Conservation (phyloP, 2,329 filamentous ascomycete genomes). For the Fusarium sp. region DNA sequence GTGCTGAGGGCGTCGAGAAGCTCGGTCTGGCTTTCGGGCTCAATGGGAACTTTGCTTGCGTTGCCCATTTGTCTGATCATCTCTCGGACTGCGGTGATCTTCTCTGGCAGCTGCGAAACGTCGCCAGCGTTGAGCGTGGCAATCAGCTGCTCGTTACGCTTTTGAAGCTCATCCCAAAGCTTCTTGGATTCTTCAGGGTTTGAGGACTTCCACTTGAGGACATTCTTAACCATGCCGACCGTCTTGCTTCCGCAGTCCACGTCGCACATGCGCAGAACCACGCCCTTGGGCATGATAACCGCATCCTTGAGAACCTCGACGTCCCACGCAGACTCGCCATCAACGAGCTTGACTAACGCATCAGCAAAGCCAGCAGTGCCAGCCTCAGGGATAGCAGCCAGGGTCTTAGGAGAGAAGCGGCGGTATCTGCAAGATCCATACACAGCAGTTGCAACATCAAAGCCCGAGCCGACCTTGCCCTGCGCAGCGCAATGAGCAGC, state of each 20-base stretch:
- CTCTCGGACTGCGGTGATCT: slow-evolving; percentile 64
- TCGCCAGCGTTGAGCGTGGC: slow-evolving; percentile 66
- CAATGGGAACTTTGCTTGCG: slow-evolving; percentile 83
- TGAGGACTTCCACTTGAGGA: slow-evolving; percentile 81
- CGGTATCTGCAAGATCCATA: slow-evolving; percentile 92
- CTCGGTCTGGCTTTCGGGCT: slow-evolving; percentile 86
- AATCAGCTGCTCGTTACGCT: slow-evolving; percentile 77
- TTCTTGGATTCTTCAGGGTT: slow-evolving; percentile 71
- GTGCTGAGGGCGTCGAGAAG: slow-evolving; percentile 80
- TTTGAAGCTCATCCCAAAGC: slow-evolving; percentile 82
- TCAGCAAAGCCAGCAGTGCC: slow-evolving; percentile 74
- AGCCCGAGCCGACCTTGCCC: slow-evolving; percentile 95
- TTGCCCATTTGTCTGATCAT: slow-evolving; percentile 82
- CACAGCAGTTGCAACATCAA: slow-evolving; percentile 93
- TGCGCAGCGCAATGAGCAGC: slow-evolving; percentile 95
- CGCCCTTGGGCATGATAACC: slow-evolving; percentile 76
- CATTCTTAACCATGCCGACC: slow-evolving; percentile 93
- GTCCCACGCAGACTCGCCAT: slow-evolving; percentile 78
- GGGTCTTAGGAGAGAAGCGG: slow-evolving; percentile 86
- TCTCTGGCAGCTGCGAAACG: slow-evolving; percentile 55
- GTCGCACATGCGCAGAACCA: slow-evolving; percentile 91
- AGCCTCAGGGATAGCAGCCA: slow-evolving; percentile 74
- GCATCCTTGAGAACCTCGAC: slow-evolving; percentile 77
- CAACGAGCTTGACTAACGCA: slow-evolving; percentile 73
- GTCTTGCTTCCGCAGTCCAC: slow-evolving; percentile 95